Conservation (phyloP, 176 grass and related monocot species). For the Poa annua region DNA sequence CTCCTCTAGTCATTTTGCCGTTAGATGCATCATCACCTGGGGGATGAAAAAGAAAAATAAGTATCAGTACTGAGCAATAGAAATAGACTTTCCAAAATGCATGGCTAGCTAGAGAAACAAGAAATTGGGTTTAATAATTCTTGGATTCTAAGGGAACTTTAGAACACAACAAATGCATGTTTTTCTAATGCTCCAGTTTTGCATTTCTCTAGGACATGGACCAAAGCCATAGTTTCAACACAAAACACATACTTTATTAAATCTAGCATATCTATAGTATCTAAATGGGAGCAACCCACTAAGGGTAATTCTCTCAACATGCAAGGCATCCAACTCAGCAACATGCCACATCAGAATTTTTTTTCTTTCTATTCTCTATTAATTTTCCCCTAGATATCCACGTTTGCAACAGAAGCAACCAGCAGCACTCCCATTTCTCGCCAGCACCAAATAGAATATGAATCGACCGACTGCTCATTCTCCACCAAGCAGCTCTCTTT, state of each 20-base stretch:
- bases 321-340: no score
- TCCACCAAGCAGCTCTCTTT: no score
- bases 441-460: no score
- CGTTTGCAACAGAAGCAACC: no score
- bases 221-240: slow-evolving; percentile 1
- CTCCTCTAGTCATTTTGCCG: slow-evolving; percentile 21
- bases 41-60: slow-evolving; percentile 31
- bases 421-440: no score
- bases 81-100: slow-evolving; percentile 11
- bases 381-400: no score
- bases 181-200: background rate
- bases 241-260: slow-evolving; percentile 1
- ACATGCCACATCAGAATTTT: no score
- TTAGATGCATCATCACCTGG: slow-evolving; percentile 32
- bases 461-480: no score
- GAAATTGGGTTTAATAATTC: slow-evolving; percentile 7
- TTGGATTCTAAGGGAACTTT: background rate
- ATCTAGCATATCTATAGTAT: background rate
- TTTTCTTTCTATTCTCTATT: no score
- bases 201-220: slow-evolving; percentile 10
- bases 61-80: background rate
- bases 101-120: background rate
- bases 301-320: no score
- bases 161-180: slow-evolving; percentile 8
- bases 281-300: no score